A percentile compares a stretch with the other conserved stretches of the same genome.
Evolutionary conservation across 345 rosid genomes (phyloP).

Genomic region (Pugionium cornutum): DNA sequence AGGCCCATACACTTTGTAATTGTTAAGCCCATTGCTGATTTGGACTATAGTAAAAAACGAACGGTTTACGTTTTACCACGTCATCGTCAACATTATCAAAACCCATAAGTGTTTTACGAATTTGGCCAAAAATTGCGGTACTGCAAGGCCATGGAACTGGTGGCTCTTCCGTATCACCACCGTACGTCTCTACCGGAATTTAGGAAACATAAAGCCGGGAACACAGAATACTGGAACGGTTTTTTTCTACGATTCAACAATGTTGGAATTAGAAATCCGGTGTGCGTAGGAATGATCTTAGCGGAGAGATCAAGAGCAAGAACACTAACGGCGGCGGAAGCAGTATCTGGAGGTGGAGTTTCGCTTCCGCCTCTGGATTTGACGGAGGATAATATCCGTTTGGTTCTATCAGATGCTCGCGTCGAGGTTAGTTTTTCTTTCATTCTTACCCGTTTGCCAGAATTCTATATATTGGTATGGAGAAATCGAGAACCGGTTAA

Average conservation of each 20-base stretch:
- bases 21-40: slow-evolving; percentile 16
- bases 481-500: neutral
- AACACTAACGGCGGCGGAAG: slow-evolving; percentile 30
- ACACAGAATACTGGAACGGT: neutral
- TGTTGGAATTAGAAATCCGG: slow-evolving; percentile 5
- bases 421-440: slow-evolving; percentile 53
- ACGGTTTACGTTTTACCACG: slow-evolving; percentile 21
- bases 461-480: slow-evolving; percentile 16
- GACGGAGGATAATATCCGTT: slow-evolving; percentile 75
- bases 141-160: slow-evolving; percentile 37
- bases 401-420: slow-evolving; percentile 71
- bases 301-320: slow-evolving; percentile 20
- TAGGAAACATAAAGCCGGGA: neutral
- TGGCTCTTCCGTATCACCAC: slow-evolving; percentile 33
- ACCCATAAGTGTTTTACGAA: neutral
- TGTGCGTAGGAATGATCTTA: slow-evolving; percentile 3
- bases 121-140: neutral
- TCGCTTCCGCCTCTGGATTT: slow-evolving; percentile 74
- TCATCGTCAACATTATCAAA: slow-evolving; percentile 26
- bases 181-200: slow-evolving; percentile 18
- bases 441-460: neutral
- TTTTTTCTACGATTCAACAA: slow-evolving; percentile 25
- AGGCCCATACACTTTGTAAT: neutral
- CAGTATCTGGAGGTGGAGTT: slow-evolving; percentile 48
- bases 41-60: neutral